A percentile compares a stretch with the other conserved stretches of the same genome.
These are phyloP conservation scores for Aspergillus carlsbadensis DNA, from an alignment of 495 filamentous ascomycete species.

Conservation along the genomic window DNA sequence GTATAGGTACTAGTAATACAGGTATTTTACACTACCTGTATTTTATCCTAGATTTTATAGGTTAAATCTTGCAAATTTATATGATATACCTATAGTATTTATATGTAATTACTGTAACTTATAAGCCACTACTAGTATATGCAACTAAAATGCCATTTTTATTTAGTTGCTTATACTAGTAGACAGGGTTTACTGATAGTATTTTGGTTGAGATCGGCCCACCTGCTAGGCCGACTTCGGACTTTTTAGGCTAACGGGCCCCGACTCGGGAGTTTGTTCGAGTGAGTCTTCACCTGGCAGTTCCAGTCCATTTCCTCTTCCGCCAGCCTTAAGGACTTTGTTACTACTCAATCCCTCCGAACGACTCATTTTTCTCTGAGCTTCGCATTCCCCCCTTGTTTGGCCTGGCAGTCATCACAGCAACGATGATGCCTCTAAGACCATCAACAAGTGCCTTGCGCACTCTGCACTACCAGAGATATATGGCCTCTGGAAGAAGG, in stretches of 20 bases:
- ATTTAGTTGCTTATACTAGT: too few relatives aligned
- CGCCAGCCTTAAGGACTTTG: conserved; percentile 17
- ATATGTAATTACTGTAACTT: too few relatives aligned
- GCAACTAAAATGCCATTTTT: too few relatives aligned
- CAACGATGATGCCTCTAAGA: conserved; percentile 50
- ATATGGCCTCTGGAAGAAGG: conserved; percentile 38
- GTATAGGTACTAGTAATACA: too few relatives aligned
- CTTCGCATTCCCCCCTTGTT: conserved; percentile 17
- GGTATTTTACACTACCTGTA: too few relatives aligned
- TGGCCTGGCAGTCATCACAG: conserved; percentile 38
- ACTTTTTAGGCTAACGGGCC: background rate
- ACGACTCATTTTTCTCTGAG: conserved; percentile 26
- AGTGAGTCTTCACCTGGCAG: conserved; percentile 13
- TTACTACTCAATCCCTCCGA: conserved; percentile 13
- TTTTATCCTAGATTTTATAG: too few relatives aligned
- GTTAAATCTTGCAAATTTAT: too few relatives aligned
- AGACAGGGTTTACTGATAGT: too few relatives aligned
- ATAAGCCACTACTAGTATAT: too few relatives aligned
- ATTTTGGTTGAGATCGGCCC: too few relatives aligned
- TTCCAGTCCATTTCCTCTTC: conserved; percentile 19
- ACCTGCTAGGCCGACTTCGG: too few relatives aligned
- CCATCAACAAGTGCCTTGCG: conserved; percentile 49
- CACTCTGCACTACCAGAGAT: conserved; percentile 42
- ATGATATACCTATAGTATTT: too few relatives aligned
- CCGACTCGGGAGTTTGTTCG: conserved; percentile 7